Percentiles rank a stretch among this genome's conserved stretches.
phyloP scores from a whole-genome alignment of 78 protist species.

The Andalucia godoyi region DNA sequence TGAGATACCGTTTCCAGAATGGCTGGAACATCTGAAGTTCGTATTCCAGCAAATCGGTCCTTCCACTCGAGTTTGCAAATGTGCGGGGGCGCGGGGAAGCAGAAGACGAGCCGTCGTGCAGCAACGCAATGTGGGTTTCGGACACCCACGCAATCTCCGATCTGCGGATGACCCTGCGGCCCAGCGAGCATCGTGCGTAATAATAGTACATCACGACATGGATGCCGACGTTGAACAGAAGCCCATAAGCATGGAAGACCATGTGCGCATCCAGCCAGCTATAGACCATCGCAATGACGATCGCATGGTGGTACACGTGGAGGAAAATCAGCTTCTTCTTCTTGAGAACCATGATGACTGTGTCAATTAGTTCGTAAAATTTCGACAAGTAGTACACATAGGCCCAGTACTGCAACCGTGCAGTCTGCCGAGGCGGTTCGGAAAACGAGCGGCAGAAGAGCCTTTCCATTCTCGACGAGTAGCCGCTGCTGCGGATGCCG shows the following conservation, averaged over 20 bases:
- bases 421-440: too few species aligned
- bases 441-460: too few species aligned
- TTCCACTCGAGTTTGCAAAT: too few species aligned
- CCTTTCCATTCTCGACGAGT: too few species aligned
- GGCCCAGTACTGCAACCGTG: not conserved
- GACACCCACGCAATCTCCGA: too few species aligned
- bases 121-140: too few species aligned
- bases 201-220: slow-evolving; percentile 32
- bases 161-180: too few species aligned
- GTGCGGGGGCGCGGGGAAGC: too few species aligned
- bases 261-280: slow-evolving; percentile 15
- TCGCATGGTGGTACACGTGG: slow-evolving; percentile 63
- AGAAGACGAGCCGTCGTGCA: too few species aligned
- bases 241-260: slow-evolving; percentile 8
- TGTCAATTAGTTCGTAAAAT: slow-evolving; percentile 63
- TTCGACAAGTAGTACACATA: slow-evolving; percentile 50
- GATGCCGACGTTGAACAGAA: not conserved
- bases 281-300: not conserved
- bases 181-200: not conserved
- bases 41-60: too few species aligned
- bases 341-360: slow-evolving; percentile 50
- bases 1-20: not conserved
- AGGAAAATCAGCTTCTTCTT: slow-evolving; percentile 32
- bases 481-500: too few species aligned
- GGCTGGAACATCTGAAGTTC: too few species aligned